Evolutionary conservation across 177 flowering plant species (phyloP).

Genomic region (Tripterygium wilfordii): DNA sequence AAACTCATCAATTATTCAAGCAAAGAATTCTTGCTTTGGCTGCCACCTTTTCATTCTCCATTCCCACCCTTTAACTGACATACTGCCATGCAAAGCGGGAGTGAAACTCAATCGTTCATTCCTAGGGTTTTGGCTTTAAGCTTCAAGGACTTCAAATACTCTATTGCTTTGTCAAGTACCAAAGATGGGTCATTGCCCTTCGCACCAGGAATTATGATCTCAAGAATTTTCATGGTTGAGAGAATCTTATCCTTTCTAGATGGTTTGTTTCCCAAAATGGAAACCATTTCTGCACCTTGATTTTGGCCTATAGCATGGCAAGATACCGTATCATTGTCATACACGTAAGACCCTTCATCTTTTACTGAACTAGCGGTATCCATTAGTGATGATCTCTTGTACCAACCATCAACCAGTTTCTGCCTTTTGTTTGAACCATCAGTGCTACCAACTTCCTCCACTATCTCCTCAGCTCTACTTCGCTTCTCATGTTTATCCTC

Average conservation of each 20-base stretch:
- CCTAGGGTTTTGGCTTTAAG: conserved; percentile 18
- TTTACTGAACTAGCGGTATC: conserved; percentile 9
- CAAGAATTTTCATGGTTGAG: conserved; percentile 16
- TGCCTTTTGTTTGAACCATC: conserved; percentile 30
- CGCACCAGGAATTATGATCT: conserved; percentile 30
- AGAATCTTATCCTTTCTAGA: conserved; percentile 21
- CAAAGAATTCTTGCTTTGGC: conserved; percentile 5
- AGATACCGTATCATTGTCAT: conserved; percentile 22
- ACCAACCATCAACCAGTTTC: conserved; percentile 15
- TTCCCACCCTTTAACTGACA: conserved; percentile 1
- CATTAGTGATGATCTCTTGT: conserved; percentile 5
- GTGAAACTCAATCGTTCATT: conserved; percentile 1
- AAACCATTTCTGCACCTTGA: conserved; percentile 6
- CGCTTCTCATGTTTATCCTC: conserved; percentile 2
- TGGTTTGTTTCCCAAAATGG: conserved; percentile 7
- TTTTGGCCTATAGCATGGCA: conserved; percentile 9
- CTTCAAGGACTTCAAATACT: conserved; percentile 26
- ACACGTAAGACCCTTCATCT: conserved; percentile 1
- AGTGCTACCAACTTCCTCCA: conserved; percentile 22
- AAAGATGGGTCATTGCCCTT: conserved; percentile 25
- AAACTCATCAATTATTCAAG: conserved; percentile 19
- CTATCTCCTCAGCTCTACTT: conserved; percentile 1
- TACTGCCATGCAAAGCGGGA: conserved; percentile 1
- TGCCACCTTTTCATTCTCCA: not conserved
- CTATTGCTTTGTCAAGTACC: conserved; percentile 30